Conservation (phyloP, 768 basidiomycete genomes). For the Hypholoma sublateritium region DNA sequence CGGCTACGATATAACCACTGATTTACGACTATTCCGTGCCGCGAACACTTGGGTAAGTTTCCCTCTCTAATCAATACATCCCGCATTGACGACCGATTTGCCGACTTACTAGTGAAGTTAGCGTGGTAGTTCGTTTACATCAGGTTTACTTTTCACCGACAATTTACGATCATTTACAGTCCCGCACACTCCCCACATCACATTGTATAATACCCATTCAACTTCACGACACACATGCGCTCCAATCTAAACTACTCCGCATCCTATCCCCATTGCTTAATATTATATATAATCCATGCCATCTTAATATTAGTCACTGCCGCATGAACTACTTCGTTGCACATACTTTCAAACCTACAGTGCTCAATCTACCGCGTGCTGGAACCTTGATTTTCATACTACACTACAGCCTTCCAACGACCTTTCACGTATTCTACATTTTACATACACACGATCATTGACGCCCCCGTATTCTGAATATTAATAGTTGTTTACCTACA, state of each 20-base stretch:
- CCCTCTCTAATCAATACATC: background rate
- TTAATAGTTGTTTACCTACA: no score
- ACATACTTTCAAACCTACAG: background rate
- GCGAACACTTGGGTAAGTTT: constrained; percentile 13
- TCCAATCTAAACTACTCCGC: background rate
- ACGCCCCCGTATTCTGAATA: background rate
- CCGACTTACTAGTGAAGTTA: background rate
- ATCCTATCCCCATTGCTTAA: background rate
- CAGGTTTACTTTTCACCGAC: background rate
- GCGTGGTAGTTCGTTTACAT: background rate
- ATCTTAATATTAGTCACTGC: background rate
- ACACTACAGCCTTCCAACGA: background rate
- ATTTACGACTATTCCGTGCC: constrained; percentile 53
- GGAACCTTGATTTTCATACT: background rate
- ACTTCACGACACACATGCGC: background rate
- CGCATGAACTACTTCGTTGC: background rate
- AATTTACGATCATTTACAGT: background rate
- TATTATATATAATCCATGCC: background rate
- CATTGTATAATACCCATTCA: constrained; percentile 1
- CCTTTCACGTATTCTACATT: background rate
- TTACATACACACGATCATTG: background rate
- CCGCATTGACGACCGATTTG: background rate
- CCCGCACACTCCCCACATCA: background rate
- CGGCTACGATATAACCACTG: constrained; percentile 47
- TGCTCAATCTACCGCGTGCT: background rate